Evolutionary conservation across 345 rosid species (phyloP).

Genomic region (Eucalyptus pauciflora): DNA sequence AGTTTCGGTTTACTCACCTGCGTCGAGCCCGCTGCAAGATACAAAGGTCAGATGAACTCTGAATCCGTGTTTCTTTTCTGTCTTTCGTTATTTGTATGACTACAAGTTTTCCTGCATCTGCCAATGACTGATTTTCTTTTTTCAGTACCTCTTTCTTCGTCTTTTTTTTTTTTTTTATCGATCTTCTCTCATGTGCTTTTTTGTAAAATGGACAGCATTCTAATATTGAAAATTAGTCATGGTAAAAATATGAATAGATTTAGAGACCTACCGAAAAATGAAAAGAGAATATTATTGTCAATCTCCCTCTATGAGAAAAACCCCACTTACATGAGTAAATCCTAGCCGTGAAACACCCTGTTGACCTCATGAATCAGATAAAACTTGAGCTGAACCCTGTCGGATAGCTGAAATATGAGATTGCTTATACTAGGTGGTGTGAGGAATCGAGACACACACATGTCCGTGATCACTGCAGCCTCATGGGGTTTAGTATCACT

Average conservation of each 20-base stretch:
- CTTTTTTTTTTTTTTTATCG: background rate
- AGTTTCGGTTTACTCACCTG: slow-evolving; percentile 66
- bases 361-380: background rate
- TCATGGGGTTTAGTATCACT: background rate
- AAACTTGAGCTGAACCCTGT: background rate
- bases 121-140: background rate
- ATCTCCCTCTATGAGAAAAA: background rate
- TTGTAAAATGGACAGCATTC: background rate
- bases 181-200: background rate
- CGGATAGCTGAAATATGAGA: background rate
- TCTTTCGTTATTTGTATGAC: background rate
- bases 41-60: slow-evolving; percentile 30
- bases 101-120: background rate
- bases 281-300: background rate
- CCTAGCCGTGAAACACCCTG: background rate
- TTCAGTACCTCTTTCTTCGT: no score
- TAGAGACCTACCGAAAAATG: background rate
- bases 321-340: background rate
- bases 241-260: background rate
- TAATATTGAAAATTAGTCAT: background rate
- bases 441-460: background rate
- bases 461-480: background rate
- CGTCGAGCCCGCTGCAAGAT: slow-evolving; percentile 44
- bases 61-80: background rate
- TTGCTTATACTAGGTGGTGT: no score